A percentile compares a stretch with the other conserved stretches of the same genome.
These are phyloP conservation scores for Ganoderma lingzhi DNA, from an alignment of 1,284 basidiomycete species.

Conservation along the genomic window DNA sequence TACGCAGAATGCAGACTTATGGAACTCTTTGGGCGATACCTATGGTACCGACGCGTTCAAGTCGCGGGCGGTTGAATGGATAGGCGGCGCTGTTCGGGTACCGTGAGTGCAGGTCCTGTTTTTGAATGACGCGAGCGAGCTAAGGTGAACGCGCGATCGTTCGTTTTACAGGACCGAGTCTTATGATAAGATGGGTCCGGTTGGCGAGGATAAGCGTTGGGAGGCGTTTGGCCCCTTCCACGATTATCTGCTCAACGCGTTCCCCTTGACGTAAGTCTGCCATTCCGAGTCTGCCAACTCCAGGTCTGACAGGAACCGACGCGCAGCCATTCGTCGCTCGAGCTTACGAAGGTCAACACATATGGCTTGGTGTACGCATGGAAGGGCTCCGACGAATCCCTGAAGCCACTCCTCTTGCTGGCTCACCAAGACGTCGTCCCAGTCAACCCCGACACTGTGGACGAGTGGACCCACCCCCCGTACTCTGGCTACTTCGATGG, in stretches of 20 bases:
- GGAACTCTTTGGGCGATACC: slow-evolving; percentile 48
- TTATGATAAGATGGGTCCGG: slow-evolving; percentile 50
- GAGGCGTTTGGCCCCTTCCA: slow-evolving; percentile 51
- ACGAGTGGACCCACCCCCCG: slow-evolving; percentile 55
- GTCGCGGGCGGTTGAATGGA: slow-evolving; percentile 56
- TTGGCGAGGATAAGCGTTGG: slow-evolving; percentile 56
- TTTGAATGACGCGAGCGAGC: too few relatives aligned
- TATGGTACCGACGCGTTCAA: slow-evolving; percentile 55
- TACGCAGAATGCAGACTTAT: slow-evolving; percentile 49
- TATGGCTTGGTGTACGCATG: slow-evolving; percentile 74
- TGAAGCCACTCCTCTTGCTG: slow-evolving; percentile 73
- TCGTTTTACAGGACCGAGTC: slow-evolving; percentile 43
- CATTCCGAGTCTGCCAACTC: background rate
- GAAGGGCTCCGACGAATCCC: slow-evolving; percentile 58
- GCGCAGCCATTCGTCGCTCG: slow-evolving; percentile 57
- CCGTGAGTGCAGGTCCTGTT: slow-evolving; percentile 38
- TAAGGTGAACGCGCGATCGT: background rate
- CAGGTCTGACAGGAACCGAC: background rate
- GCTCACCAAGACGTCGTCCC: slow-evolving; percentile 75
- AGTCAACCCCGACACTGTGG: slow-evolving; percentile 59
- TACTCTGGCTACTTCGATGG: slow-evolving; percentile 49
- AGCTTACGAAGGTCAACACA: slow-evolving; percentile 66
- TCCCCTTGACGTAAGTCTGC: slow-evolving; percentile 49
- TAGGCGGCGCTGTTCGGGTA: slow-evolving; percentile 56
- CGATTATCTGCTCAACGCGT: slow-evolving; percentile 49